A percentile compares a stretch with the other conserved stretches of the same genome.
These are phyloP conservation scores for Suillus weaverae DNA, from an alignment of 768 basidiomycete genomes.

Conservation along the genomic window DNA sequence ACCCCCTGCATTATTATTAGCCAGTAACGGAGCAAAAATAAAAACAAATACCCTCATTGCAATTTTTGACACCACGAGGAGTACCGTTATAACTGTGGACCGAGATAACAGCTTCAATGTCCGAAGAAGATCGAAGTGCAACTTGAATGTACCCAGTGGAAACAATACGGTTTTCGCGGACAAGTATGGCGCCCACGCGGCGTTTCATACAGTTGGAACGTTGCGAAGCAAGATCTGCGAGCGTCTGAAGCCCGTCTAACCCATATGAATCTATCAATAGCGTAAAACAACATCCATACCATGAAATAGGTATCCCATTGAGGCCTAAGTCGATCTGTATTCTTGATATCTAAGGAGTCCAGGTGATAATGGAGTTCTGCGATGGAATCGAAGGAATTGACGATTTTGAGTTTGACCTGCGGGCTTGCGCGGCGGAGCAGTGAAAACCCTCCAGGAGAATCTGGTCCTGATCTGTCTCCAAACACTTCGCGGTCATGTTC, in stretches of 20 bases:
- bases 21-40: slow-evolving; percentile 25
- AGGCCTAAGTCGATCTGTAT: slow-evolving; percentile 78
- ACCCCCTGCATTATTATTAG: slow-evolving; percentile 79
- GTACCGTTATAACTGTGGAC: slow-evolving; percentile 88
- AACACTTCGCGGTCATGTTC: slow-evolving; percentile 71
- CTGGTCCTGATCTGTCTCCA: slow-evolving; percentile 36
- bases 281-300: slow-evolving; percentile 44
- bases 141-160: slow-evolving; percentile 63
- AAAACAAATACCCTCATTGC: slow-evolving; percentile 44
- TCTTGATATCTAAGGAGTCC: slow-evolving; percentile 64
- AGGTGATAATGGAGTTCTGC: slow-evolving; percentile 61
- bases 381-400: slow-evolving; percentile 61
- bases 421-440: slow-evolving; percentile 26
- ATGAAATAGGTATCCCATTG: slow-evolving; percentile 98
- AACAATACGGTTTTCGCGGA: slow-evolving; percentile 77
- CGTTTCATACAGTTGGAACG: slow-evolving; percentile 97
- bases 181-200: slow-evolving; percentile 91
- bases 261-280: slow-evolving; percentile 11
- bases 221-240: slow-evolving; percentile 86
- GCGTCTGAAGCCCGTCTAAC: slow-evolving; percentile 49
- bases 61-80: slow-evolving; percentile 85
- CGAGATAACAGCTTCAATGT: slow-evolving; percentile 5
- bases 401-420: slow-evolving; percentile 58
- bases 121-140: not conserved
- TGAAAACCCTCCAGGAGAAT: slow-evolving; percentile 19